Base-by-base conservation (phyloP, 305 asterid species). In the Fraxinus nigra region DNA sequence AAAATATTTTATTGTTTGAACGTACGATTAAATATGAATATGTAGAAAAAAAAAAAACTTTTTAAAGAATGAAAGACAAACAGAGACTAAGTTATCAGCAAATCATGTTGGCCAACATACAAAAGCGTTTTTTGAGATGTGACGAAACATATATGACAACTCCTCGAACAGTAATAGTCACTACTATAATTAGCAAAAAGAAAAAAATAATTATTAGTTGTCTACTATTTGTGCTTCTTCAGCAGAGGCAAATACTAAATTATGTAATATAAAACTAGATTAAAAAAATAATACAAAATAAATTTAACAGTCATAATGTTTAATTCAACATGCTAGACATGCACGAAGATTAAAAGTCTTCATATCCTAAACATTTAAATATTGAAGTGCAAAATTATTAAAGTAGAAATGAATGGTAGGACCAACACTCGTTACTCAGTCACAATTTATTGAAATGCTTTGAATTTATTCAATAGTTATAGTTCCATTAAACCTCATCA, bases 41-140 rank as follows among this genome's bases (percentile, higher is more conserved):
- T 33, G 6, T 33, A 33, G 35, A 33, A 33, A 33, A 33, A 33
- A 33, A 5, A 0, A 33, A 33, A 4, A 24, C 26, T 33, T 33
- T 33, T 33, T 33, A 33, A 33, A 34, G 38, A 5, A 33, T 33
- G 7, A 33, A 33, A 34, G 38, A 5, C 38, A 34, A 34, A 34
- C 38, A 5, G 1, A 0, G 1, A 65, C 72, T 26, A 24, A 65
- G 72, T 26, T 65, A 26, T 65, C 72, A 24, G 30, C 18, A 26
- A 65, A 65, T 65, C 73, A 24, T 65, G 73, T 65, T 65, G 20
- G 73, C 73, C 73, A 65, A 65, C 73, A 26, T 65, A 18, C 37
- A 65, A 65, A 65, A 65, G 73, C n/a, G 38, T 34, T 3, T 65
- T 65, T 26, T 11, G 3, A 65, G 73, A 65, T 26, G 13, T 26